Conservation (phyloP, 371 early-diverging fungal genomes). For the Mucor lusitanicus region DNA sequence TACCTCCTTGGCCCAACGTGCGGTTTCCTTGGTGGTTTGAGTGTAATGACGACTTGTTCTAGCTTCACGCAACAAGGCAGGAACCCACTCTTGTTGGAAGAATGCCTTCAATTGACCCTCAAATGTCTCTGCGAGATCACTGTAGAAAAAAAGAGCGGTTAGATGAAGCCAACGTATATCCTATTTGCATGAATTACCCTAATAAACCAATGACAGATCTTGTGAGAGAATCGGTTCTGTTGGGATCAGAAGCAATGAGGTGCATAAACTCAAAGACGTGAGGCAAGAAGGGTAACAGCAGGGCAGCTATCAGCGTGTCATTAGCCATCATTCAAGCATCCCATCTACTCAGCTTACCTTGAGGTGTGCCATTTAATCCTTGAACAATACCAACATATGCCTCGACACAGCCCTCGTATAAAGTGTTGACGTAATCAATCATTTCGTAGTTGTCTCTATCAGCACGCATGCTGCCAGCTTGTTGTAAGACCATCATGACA, state of each 20-base stretch:
- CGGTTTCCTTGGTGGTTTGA: slow-evolving; percentile 69
- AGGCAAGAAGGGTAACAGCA: slow-evolving; percentile 64
- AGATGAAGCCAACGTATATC: too few species aligned
- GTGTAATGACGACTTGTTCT: slow-evolving; percentile 66
- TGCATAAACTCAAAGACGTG: slow-evolving; percentile 79
- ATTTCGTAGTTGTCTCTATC: slow-evolving; percentile 70
- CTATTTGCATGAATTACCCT: slow-evolving; percentile 50
- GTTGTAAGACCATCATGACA: slow-evolving; percentile 83
- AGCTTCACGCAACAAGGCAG: slow-evolving; percentile 70
- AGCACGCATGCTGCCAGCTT: slow-evolving; percentile 76
- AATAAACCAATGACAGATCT: slow-evolving; percentile 82
- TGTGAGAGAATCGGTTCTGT: slow-evolving; percentile 65
- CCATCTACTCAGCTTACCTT: not conserved
- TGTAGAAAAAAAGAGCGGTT: slow-evolving; percentile 13
- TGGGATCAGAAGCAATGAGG: slow-evolving; percentile 60
- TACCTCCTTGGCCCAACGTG: slow-evolving; percentile 81
- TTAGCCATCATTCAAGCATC: not conserved
- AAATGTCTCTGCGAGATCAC: slow-evolving; percentile 79
- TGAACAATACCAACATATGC: slow-evolving; percentile 95
- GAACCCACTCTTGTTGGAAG: slow-evolving; percentile 69
- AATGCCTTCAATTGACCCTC: slow-evolving; percentile 69
- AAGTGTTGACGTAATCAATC: slow-evolving; percentile 80
- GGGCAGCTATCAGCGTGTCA: slow-evolving; percentile 38
- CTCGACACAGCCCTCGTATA: slow-evolving; percentile 90
- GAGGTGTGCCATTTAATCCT: slow-evolving; percentile 72